Evolutionary conservation across 768 basidiomycete genomes (phyloP).

Genomic region (Lactifluus pinguis): DNA sequence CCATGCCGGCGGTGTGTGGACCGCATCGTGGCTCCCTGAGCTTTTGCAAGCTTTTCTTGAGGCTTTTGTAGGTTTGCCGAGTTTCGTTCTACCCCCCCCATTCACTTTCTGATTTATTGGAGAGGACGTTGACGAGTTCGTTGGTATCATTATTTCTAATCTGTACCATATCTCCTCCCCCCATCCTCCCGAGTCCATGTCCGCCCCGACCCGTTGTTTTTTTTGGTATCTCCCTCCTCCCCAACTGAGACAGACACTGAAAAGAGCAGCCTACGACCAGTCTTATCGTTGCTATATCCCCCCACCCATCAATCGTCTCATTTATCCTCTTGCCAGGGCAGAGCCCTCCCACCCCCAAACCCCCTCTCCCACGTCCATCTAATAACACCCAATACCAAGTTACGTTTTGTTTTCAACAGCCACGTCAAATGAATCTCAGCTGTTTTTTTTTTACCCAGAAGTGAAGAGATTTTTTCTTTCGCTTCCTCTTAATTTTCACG

Average conservation of each 20-base stretch:
- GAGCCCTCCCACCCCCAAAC: not conserved
- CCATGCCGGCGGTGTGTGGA: conserved; percentile 9
- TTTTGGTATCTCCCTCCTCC: not conserved
- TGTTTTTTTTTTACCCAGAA: too few relatives aligned
- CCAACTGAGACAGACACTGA: not conserved
- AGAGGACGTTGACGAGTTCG: not conserved
- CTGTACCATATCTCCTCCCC: not conserved
- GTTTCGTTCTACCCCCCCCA: not conserved
- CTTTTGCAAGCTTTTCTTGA: not conserved
- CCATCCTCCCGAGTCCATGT: not conserved
- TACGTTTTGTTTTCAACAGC: not conserved
- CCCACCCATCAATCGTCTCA: not conserved
- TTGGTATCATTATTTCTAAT: conserved; percentile 13
- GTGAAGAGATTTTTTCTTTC: not conserved
- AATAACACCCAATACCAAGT: not conserved
- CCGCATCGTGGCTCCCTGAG: conserved; percentile 13
- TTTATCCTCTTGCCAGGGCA: not conserved
- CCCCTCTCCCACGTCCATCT: not conserved
- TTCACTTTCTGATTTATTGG: not conserved
- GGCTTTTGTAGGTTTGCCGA: conserved; percentile 9
- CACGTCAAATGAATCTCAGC: not conserved
- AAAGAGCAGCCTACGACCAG: not conserved
- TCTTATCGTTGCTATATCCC: not conserved
- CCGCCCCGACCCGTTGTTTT: not conserved
- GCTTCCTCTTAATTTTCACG: not conserved